Base-by-base conservation (phyloP, 2,329 filamentous ascomycete species). In the Hymenoscyphus scutula region DNA sequence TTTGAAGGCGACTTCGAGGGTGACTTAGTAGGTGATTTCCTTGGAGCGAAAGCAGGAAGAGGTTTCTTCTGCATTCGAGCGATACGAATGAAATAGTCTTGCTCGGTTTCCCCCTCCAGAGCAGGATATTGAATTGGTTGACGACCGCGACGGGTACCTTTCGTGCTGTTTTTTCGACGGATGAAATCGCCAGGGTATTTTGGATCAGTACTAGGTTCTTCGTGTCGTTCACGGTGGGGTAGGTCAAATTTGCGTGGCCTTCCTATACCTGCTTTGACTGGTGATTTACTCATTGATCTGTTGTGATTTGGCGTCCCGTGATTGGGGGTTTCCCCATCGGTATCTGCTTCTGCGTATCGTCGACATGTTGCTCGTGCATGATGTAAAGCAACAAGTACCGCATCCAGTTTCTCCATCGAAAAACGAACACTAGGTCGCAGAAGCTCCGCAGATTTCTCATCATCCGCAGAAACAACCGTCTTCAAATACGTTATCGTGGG, bases 401-500 rank as follows among this genome's bases (percentile, higher is more conserved):
- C 75, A 69, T 97, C 91, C 1, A 97, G 73, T 38, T 86, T 84
- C 1, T 80, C 76, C 8, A 97, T 79, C 17, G 93, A 82, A 67
- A 91, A 88, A n/a, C 87, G 81, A 11, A 90, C 82, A 0, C 85
- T 82, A 0, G 92, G 91, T 0, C 82, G 81, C 17, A 97, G 77
- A 5, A 96, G 78, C 1, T 76, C 73, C 63, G 82, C 79, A 0
- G 91, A 90, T 56, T 80, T 73, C 1, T 89, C 86, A 67, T 96
- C 92, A 69, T 96, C 88, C 1, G 85, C 82, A 7, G 89, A 82
- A 5, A 91, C 76, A 1, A 82, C 79, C 0, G 89, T 85, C 30
- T 64, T 64, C 3, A 72, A 37, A 7, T 53, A 25, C 5, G n/a
- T 19, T 55, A 61, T 60, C 2, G 5, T 3, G 2, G 27, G 41